Evolutionary conservation across 257 asterid genomes (phyloP).

Genomic region (Scutellaria galericulata): DNA sequence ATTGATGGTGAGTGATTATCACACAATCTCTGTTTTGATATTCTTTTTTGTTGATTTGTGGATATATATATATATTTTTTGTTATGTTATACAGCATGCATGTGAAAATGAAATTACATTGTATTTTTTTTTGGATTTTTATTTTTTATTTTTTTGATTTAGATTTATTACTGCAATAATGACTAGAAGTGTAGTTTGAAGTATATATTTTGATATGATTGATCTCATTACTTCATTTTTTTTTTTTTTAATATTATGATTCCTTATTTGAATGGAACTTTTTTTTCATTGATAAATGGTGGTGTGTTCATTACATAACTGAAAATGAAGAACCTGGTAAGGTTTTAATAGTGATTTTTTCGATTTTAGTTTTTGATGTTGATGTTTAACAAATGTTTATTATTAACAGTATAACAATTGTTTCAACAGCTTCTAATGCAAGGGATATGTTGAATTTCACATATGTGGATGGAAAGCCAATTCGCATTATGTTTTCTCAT

Average conservation of each 20-base stretch:
- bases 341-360: neutral
- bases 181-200: conserved; percentile 1
- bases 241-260: too few species aligned
- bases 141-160: neutral
- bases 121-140: neutral
- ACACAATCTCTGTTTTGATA: neutral
- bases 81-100: conserved; percentile 35
- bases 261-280: neutral
- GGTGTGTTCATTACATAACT: neutral
- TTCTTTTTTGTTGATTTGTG: neutral
- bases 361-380: neutral
- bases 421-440: conserved; percentile 69
- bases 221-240: neutral
- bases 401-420: neutral
- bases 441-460: conserved; percentile 70
- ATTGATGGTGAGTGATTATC: conserved; percentile 68
- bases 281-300: neutral
- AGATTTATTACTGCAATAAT: neutral
- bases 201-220: neutral
- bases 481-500: conserved; percentile 83
- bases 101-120: neutral
- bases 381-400: neutral
- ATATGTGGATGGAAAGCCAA: conserved; percentile 66
- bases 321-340: neutral
- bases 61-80: neutral